These are phyloP conservation scores for Colletotrichum paranaense DNA, from an alignment of 2,329 filamentous ascomycete species.

Conservation along the genomic window DNA sequence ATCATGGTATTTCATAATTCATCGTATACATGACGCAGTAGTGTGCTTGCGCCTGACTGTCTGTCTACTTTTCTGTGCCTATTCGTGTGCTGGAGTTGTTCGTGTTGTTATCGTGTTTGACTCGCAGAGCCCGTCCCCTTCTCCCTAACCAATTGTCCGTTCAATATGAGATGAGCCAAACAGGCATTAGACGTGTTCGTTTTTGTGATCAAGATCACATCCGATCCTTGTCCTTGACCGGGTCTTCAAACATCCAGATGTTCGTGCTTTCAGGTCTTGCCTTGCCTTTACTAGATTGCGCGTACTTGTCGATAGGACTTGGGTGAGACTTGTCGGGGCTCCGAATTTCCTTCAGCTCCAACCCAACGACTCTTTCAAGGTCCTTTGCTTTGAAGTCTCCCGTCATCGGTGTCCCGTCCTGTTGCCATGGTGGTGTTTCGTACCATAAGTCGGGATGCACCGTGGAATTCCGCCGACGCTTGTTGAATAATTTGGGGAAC, in stretches of 20 bases:
- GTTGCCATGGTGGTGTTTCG: constrained; percentile 19
- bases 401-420: neutral
- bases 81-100: neutral
- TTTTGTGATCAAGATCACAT: neutral
- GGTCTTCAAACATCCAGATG: constrained; percentile 7
- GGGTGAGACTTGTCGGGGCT: neutral
- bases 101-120: neutral
- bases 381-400: constrained; percentile 4
- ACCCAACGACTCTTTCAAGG: neutral
- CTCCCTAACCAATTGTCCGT: neutral
- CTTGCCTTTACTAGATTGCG: neutral
- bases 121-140: neutral
- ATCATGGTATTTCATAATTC: neutral
- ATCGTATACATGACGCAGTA: neutral
- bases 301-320: neutral
- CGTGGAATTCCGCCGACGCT: neutral
- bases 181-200: neutral
- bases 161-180: neutral
- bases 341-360: neutral
- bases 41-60: neutral
- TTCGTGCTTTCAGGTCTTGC: neutral
- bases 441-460: constrained; percentile 10
- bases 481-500: neutral
- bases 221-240: neutral
- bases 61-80: neutral